These are phyloP conservation scores for Russula sp. DNA, from an alignment of 768 basidiomycete genomes.

Conservation along the genomic window DNA sequence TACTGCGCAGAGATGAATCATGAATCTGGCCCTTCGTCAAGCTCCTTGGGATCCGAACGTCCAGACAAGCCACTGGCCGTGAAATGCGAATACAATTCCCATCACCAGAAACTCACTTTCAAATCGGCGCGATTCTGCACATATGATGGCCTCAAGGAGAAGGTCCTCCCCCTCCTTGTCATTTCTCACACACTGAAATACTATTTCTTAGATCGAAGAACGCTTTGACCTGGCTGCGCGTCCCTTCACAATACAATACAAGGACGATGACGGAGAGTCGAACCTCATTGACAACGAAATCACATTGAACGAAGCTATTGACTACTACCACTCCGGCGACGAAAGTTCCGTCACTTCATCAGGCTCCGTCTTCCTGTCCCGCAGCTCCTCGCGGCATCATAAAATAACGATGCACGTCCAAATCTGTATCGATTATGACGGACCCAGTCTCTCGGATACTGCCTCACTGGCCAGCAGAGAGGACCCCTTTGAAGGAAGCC, in stretches of 20 bases:
- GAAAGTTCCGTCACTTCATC: slow-evolving; percentile 66
- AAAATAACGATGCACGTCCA: slow-evolving; percentile 75
- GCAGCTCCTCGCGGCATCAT: slow-evolving; percentile 49
- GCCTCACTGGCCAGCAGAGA: slow-evolving; percentile 76
- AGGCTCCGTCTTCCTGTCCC: slow-evolving; percentile 62
- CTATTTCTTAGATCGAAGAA: slow-evolving; percentile 62
- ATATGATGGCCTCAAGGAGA: slow-evolving; percentile 63
- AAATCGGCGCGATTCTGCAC: slow-evolving; percentile 73
- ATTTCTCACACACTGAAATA: slow-evolving; percentile 12
- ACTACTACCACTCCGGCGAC: slow-evolving; percentile 75
- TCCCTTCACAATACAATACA: slow-evolving; percentile 71
- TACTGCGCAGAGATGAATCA: slow-evolving; percentile 11
- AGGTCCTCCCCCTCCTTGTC: slow-evolving; percentile 39
- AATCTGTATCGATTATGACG: slow-evolving; percentile 84
- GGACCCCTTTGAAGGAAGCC: slow-evolving; percentile 55
- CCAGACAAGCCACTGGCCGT: slow-evolving; percentile 78
- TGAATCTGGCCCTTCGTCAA: background rate
- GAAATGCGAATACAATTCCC: slow-evolving; percentile 74
- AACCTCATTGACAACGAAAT: slow-evolving; percentile 60
- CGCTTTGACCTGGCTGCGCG: slow-evolving; percentile 70
- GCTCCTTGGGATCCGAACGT: background rate
- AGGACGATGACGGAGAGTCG: slow-evolving; percentile 83
- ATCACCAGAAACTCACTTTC: slow-evolving; percentile 73
- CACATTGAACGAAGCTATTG: slow-evolving; percentile 81
- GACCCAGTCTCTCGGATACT: slow-evolving; percentile 85